phyloP scores from a whole-genome alignment of 768 basidiomycete species.

The Cystofilobasidium macerans region DNA sequence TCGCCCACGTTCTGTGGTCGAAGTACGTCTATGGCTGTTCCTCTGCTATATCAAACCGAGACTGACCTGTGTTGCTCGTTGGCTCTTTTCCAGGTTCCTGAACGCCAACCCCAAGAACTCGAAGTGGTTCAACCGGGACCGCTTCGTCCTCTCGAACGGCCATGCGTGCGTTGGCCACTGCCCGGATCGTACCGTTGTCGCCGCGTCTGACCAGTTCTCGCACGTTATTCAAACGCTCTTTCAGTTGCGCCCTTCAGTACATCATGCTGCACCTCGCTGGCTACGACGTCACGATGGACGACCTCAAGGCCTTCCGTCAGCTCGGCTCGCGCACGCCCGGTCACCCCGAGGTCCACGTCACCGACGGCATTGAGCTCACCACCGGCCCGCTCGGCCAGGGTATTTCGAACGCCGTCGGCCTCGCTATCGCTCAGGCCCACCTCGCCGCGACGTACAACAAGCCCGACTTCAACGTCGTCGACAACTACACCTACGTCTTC shows the following conservation, averaged over 20 bases:
- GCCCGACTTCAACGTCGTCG: slow-evolving; percentile 60
- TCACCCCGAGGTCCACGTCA: slow-evolving; percentile 71
- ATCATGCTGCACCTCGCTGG: slow-evolving; percentile 81
- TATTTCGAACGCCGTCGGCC: slow-evolving; percentile 81
- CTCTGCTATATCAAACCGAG: background rate
- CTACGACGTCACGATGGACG: slow-evolving; percentile 82
- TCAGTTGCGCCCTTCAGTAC: slow-evolving; percentile 85
- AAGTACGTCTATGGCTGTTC: slow-evolving; percentile 11
- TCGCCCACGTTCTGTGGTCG: slow-evolving; percentile 37
- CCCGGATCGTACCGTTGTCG: background rate
- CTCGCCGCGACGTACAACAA: slow-evolving; percentile 82
- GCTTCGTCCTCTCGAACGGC: slow-evolving; percentile 94
- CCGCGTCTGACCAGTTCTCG: slow-evolving; percentile 23
- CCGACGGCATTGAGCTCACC: slow-evolving; percentile 57
- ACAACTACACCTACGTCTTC: slow-evolving; percentile 87
- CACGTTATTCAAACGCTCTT: slow-evolving; percentile 12
- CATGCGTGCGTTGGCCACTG: slow-evolving; percentile 42
- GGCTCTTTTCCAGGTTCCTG: slow-evolving; percentile 52
- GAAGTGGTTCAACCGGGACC: slow-evolving; percentile 91
- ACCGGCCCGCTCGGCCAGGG: slow-evolving; percentile 88
- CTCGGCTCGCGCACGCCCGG: slow-evolving; percentile 81
- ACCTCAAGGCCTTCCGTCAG: slow-evolving; percentile 87
- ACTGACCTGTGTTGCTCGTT: background rate
- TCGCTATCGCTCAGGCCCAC: slow-evolving; percentile 88
- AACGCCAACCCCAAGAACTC: slow-evolving; percentile 79